Evolutionary conservation across 2,329 filamentous ascomycete species (phyloP), one percentile per base, ranked within the genome.

Genomic region (Trichophyton schoenleinii): DNA sequence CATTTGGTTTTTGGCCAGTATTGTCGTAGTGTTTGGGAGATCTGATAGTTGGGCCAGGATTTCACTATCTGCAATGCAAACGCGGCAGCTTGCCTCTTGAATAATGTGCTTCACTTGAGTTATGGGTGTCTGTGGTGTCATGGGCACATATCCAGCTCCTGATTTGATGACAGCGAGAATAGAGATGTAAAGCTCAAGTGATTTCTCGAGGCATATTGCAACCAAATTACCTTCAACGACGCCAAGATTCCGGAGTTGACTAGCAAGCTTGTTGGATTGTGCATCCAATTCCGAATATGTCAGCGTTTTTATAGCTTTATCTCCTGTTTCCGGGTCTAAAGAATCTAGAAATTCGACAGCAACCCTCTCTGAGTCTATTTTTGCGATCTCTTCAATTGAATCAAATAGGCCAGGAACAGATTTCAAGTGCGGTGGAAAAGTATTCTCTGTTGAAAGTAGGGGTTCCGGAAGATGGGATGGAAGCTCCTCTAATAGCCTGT

Each of bases 181-280:
- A 0, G 84, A 80, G 31, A 85, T 78, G 68, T 95, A 95, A 0
- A 95, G 74, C 28, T 84, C 72, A 0, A 84, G 71, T 0, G 86
- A 91, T 69, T 94, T 95, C 22, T 91, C 83, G 81, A 95, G 86
- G 53, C 87, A 78, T 52, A 95, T 81, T 38, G 85, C 85, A n/a
- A 95, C 77, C 8, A 89, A 74, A 15, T 83, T 78, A 6, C 84
- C 81, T 0, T 78, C 72, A 0, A 71, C 64, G 0, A 80, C 75
- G 0, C 80, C 80, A 0, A 73, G 69, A 2, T 75, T 67, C 7
- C 76, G 67, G 0, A 95, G 71, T 63, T 78, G 70, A 61, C 79
- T 74, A 1, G 86, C 88, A 60, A 92, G 72, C 38, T 75, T 74
- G 67, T 91, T 91, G 0, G 87, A 83, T 48, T 74, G 74, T 1